A percentile compares a stretch with the other conserved stretches of the same genome.
Conservation (phyloP, 345 rosid species). For the Pugionium cornutum region DNA sequence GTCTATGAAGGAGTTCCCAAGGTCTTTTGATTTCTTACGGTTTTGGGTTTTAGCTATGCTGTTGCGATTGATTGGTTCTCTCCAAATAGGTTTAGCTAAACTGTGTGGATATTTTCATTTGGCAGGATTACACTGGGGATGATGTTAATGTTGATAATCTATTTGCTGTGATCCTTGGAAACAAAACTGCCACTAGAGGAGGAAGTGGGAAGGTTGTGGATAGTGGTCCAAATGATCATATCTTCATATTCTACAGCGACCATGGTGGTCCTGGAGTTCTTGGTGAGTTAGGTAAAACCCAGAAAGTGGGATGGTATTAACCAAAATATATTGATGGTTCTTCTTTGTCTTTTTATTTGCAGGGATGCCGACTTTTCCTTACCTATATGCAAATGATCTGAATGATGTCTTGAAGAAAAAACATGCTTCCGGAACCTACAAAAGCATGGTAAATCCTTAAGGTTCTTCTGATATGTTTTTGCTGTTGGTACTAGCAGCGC, state of each 20-base stretch:
- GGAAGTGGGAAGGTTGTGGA: conserved; percentile 94
- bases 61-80: background rate
- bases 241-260: conserved; percentile 79
- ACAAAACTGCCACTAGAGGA: conserved; percentile 72
- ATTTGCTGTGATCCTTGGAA: conserved; percentile 80
- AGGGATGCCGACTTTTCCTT: conserved; percentile 98
- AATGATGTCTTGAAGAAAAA: conserved; percentile 72
- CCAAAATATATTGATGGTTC: conserved; percentile 3
- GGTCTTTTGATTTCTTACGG: conserved; percentile 46
- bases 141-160: conserved; percentile 75
- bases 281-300: conserved; percentile 59
- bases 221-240: conserved; percentile 90
- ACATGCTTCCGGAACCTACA: conserved; percentile 74
- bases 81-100: conserved; percentile 1
- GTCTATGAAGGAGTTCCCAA: conserved; percentile 91
- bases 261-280: conserved; percentile 98
- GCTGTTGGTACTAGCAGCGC: background rate
- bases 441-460: conserved; percentile 65
- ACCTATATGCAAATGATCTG: conserved; percentile 77
- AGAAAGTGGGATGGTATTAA: conserved; percentile 11
- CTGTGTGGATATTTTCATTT: conserved; percentile 11
- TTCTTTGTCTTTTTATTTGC: conserved; percentile 21
- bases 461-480: conserved; percentile 16
- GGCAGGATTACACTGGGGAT: conserved; percentile 89
- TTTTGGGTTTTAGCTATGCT: background rate